Conservation (phyloP, 768 basidiomycete genomes). For the Pleurotus citrinopileatus region DNA sequence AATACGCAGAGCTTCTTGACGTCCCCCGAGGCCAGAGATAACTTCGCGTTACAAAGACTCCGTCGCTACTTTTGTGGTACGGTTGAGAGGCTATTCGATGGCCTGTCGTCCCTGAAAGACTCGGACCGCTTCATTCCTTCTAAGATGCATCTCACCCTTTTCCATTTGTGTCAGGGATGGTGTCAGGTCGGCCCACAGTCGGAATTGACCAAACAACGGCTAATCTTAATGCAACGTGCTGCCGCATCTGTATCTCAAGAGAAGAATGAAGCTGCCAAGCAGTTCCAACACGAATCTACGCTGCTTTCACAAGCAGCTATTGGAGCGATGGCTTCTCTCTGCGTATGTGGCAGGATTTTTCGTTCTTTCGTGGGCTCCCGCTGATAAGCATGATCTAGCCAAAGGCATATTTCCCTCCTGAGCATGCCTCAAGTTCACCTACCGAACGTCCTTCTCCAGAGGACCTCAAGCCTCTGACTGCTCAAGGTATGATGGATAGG, state of each 20-base stretch:
- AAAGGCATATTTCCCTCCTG: constrained; percentile 73
- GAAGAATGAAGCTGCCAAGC: constrained; percentile 50
- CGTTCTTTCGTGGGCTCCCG: constrained; percentile 6
- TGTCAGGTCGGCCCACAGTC: constrained; percentile 80
- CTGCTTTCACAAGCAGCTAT: constrained; percentile 77
- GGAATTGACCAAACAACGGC: constrained; percentile 67
- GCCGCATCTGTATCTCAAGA: constrained; percentile 55
- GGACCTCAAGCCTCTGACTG: constrained; percentile 50
- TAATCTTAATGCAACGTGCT: constrained; percentile 69
- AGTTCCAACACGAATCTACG: constrained; percentile 68
- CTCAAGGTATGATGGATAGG: constrained; percentile 55
- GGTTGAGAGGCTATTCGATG: constrained; percentile 83
- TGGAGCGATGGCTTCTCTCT: constrained; percentile 85
- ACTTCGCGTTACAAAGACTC: constrained; percentile 73
- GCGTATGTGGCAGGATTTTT: constrained; percentile 53
- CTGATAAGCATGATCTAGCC: constrained; percentile 39
- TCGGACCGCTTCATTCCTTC: constrained; percentile 75
- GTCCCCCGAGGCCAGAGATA: constrained; percentile 68
- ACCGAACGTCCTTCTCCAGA: constrained; percentile 55
- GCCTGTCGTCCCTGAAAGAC: constrained; percentile 63
- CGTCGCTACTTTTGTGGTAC: constrained; percentile 91
- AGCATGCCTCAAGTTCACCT: constrained; percentile 57
- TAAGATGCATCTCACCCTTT: constrained; percentile 75
- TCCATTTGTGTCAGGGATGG: constrained; percentile 91
- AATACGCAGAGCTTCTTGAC: constrained; percentile 80